Base-by-base conservation (phyloP, 2,329 filamentous ascomycete species). In the Ascochyta pisi region DNA sequence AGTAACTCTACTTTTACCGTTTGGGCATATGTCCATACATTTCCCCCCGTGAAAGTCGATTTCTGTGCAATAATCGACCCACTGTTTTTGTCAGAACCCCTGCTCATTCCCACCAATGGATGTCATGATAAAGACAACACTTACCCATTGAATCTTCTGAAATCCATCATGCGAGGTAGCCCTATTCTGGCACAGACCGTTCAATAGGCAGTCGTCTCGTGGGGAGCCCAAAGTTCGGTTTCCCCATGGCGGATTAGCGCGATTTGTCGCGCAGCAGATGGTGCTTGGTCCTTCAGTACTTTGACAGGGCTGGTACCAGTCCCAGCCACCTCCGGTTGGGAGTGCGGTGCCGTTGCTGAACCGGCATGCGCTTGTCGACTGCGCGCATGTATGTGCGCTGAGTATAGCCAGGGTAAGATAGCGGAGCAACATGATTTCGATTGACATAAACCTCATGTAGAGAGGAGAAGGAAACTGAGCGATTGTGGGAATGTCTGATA, bases 61-160 rank as follows among this genome's bases (percentile, higher is more conserved):
- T 12, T 41, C 37, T 10, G 46, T 50, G 37, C 46, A 41, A 23
- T 50, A 50, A 19, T 41, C 24, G 2, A 41, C 38, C 46, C 31
- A 46, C 31, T 46, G 43, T 37, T n/a, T 13, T 23, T 6, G 35
- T 45, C 31, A 45, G 42, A 12, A 33, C 8, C 24, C 8, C 24
- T 8, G 2, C 24, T 12, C 13, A 10, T 12, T 33, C 29, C 8
- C 29, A 15, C 13, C 7, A 33, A 10, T 5, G 13, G 13, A 33
- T 33, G 29, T 10, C 29, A 33, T 33, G 29, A 10, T 33, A 26
- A 26, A 26, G 24, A 26, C 7, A 15, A 37, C 15, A 23, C 29
- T 23, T 34, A 29, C 44, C 44, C 34, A 47, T 15, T 39, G 44
- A 31, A 34, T 39, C 24, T 27, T 38, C 15, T 15, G 19, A 19